These are phyloP conservation scores for Barnettozyma californica DNA, from an alignment of 805 yeast species.

Conservation along the genomic window DNA sequence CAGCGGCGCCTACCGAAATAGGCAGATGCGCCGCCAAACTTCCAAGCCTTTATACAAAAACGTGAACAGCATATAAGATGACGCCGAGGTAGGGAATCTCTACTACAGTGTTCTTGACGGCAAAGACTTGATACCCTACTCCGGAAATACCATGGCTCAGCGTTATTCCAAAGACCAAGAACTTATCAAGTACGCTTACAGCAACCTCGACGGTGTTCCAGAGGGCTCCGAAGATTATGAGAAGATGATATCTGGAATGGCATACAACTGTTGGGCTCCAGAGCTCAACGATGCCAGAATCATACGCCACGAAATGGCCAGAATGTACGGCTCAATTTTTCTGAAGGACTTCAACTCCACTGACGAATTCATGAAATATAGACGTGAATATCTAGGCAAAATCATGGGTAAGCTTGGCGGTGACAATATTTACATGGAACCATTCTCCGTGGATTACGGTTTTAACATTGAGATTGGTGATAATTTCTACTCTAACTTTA, in stretches of 20 bases:
- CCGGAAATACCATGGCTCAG: conserved; percentile 21
- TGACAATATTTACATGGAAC: conserved; percentile 35
- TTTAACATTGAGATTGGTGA: conserved; percentile 54
- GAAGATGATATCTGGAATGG: conserved; percentile 12
- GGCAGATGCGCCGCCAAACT: neutral
- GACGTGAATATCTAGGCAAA: conserved; percentile 30
- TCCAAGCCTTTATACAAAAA: neutral
- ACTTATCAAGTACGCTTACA: conserved; percentile 20
- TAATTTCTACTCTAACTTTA: conserved; percentile 55
- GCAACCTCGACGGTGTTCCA: conserved; percentile 18
- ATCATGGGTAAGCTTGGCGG: conserved; percentile 50
- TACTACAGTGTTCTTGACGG: no score
- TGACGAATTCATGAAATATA: conserved; percentile 30
- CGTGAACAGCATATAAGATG: no score
- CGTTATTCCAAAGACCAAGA: conserved; percentile 20
- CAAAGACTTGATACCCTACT: neutral
- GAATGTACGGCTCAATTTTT: conserved; percentile 24
- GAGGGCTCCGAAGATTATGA: conserved; percentile 14
- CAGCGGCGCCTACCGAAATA: neutral
- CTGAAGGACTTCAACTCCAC: conserved; percentile 22
- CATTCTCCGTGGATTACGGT: conserved; percentile 63
- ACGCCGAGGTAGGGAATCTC: no score
- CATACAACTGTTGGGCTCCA: conserved; percentile 9
- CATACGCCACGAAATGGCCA: conserved; percentile 24
- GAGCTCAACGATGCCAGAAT: conserved; percentile 25